A percentile compares a stretch with the other conserved stretches of the same genome.
These are phyloP conservation scores for Cryptococcus sp. DNA, from an alignment of 1,284 basidiomycete species.

Conservation along the genomic window DNA sequence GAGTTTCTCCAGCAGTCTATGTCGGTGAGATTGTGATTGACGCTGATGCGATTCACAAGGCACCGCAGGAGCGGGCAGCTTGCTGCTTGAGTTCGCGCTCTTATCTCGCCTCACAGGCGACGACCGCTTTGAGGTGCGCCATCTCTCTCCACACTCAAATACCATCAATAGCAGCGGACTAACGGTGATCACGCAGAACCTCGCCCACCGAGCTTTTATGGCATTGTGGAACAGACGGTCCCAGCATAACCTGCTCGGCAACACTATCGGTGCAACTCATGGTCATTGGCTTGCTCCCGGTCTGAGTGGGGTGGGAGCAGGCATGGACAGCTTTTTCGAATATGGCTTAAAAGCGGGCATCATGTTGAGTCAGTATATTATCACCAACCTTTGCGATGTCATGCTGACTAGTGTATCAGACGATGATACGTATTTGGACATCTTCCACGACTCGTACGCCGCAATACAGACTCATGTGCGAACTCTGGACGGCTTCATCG, in stretches of 20 bases:
- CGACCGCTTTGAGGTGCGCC: slow-evolving; percentile 75
- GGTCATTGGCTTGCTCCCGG: slow-evolving; percentile 62
- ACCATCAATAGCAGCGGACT: not conserved
- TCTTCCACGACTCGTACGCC: slow-evolving; percentile 84
- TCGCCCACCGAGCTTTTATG: slow-evolving; percentile 70
- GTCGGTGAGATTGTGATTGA: slow-evolving; percentile 55
- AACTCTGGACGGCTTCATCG: slow-evolving; percentile 82
- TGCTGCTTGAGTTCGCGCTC: slow-evolving; percentile 89
- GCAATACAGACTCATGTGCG: slow-evolving; percentile 83
- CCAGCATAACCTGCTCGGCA: slow-evolving; percentile 77
- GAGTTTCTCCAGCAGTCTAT: slow-evolving; percentile 9
- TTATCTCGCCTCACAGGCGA: slow-evolving; percentile 85
- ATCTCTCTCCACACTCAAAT: not conserved
- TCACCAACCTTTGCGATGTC: slow-evolving; percentile 9
- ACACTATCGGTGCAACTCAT: slow-evolving; percentile 73
- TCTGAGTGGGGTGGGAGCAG: slow-evolving; percentile 79
- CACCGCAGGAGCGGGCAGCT: slow-evolving; percentile 85
- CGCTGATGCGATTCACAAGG: slow-evolving; percentile 70
- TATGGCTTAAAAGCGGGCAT: slow-evolving; percentile 72
- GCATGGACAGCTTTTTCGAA: slow-evolving; percentile 91
- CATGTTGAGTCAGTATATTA: slow-evolving; percentile 66
- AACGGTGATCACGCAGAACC: slow-evolving; percentile 22
- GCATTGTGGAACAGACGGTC: slow-evolving; percentile 87
- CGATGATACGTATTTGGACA: slow-evolving; percentile 81
- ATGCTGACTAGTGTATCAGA: slow-evolving; percentile 56